Evolutionary conservation across 805 yeast genomes (phyloP).

Genomic region (Tetrapisispora arboricola): DNA sequence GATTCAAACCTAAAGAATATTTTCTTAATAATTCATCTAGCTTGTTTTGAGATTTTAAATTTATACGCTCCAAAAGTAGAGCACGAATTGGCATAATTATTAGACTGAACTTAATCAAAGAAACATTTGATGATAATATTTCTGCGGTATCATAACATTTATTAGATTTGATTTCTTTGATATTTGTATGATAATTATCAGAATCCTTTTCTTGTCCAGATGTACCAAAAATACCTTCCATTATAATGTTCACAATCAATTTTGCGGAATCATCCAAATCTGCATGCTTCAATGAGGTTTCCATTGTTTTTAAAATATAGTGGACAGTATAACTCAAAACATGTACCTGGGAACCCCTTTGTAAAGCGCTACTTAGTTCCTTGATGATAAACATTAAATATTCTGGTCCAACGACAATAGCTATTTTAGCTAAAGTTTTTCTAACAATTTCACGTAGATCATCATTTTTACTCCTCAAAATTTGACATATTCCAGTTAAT

Average conservation of each 20-base stretch:
- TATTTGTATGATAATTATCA: constrained; percentile 74
- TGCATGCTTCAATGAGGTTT: constrained; percentile 43
- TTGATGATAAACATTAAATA: constrained; percentile 66
- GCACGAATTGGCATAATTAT: constrained; percentile 62
- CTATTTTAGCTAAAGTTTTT: constrained; percentile 57
- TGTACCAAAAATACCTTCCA: constrained; percentile 89
- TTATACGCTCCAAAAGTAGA: constrained; percentile 52
- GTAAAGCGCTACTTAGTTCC: constrained; percentile 69
- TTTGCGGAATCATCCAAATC: constrained; percentile 62
- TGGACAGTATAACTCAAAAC: constrained; percentile 85
- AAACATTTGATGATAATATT: constrained; percentile 54
- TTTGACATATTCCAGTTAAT: constrained; percentile 79
- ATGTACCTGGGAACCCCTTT: constrained; percentile 88
- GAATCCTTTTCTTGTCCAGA: constrained; percentile 93
- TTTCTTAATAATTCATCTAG: constrained; percentile 71
- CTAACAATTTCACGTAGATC: constrained; percentile 82
- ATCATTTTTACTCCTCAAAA: constrained; percentile 73
- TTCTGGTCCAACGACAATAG: constrained; percentile 55
- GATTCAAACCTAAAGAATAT: constrained; percentile 67
- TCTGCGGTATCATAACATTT: constrained; percentile 86
- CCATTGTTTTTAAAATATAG: constrained; percentile 48
- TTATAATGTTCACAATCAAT: constrained; percentile 56
- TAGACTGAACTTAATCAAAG: constrained; percentile 43
- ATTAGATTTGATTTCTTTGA: constrained; percentile 84
- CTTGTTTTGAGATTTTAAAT: constrained; percentile 59